Evolutionary conservation across 768 basidiomycete species (phyloP).

Genomic region (Dioszegia aurantiaca): DNA sequence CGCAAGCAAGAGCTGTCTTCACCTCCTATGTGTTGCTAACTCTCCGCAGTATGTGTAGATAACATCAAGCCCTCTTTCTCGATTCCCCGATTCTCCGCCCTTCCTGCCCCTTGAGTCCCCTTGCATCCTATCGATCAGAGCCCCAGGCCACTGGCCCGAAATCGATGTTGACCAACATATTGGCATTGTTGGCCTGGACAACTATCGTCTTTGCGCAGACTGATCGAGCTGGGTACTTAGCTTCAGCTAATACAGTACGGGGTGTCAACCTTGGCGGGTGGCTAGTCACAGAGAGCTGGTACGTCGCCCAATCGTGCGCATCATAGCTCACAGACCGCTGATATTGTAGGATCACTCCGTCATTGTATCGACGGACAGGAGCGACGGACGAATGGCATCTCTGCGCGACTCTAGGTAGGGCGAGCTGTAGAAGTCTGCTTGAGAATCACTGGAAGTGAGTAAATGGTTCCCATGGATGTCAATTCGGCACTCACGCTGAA

Average conservation of each 20-base stretch:
- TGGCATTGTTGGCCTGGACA: background rate
- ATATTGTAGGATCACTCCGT: conserved; percentile 43
- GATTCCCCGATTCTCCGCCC: too few relatives aligned
- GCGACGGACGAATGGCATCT: conserved; percentile 44
- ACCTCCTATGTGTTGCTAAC: too few relatives aligned
- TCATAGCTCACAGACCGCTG: conserved; percentile 2
- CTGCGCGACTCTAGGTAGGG: conserved; percentile 29
- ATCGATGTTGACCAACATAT: background rate
- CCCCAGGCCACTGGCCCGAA: background rate
- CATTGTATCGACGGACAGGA: conserved; percentile 29
- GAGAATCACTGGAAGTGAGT: conserved; percentile 37
- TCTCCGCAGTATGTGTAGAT: too few relatives aligned
- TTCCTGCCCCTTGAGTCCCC: too few relatives aligned
- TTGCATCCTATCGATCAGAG: too few relatives aligned
- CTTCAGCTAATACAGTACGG: conserved; percentile 26
- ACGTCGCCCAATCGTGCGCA: background rate
- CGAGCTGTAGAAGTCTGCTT: conserved; percentile 25
- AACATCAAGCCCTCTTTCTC: too few relatives aligned
- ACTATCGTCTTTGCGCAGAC: conserved; percentile 1
- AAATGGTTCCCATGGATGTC: background rate
- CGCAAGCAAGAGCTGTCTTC: too few relatives aligned
- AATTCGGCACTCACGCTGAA: conserved; percentile 1
- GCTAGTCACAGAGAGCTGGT: conserved; percentile 38
- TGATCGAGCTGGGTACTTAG: conserved; percentile 9
- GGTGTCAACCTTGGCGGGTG: conserved; percentile 51